Conservation (phyloP, 768 basidiomycete species). For the Boletus barrowsii region DNA sequence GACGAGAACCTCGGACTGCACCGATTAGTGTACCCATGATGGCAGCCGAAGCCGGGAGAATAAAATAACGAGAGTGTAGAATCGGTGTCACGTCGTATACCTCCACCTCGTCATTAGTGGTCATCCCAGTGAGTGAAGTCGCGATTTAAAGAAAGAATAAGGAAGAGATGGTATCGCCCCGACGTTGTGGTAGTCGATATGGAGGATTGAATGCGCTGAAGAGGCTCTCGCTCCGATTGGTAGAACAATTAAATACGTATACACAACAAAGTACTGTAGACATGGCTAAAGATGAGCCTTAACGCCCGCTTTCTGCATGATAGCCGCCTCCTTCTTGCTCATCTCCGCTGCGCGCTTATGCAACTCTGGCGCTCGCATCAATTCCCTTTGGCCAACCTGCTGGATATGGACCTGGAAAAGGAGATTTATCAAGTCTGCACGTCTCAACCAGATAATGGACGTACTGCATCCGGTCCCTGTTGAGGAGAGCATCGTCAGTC, state of each 20-base stretch:
- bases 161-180: neutral
- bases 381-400: slow-evolving; percentile 88
- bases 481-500: slow-evolving; percentile 6
- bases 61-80: slow-evolving; percentile 48
- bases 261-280: too few species aligned
- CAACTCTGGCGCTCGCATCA: slow-evolving; percentile 70
- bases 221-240: too few species aligned
- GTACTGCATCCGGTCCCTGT: slow-evolving; percentile 77
- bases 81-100: slow-evolving; percentile 32
- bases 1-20: slow-evolving; percentile 67
- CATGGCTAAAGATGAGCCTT: slow-evolving; percentile 50
- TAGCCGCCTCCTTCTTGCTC: slow-evolving; percentile 56
- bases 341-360: slow-evolving; percentile 50
- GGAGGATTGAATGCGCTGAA: too few species aligned
- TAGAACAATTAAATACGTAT: too few species aligned
- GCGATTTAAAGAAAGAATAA: neutral
- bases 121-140: slow-evolving; percentile 14
- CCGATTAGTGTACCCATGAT: slow-evolving; percentile 66
- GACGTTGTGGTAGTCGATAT: neutral
- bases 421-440: neutral
- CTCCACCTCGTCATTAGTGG: slow-evolving; percentile 6
- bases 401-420: slow-evolving; percentile 80
- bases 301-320: slow-evolving; percentile 59
- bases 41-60: slow-evolving; percentile 60
- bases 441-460: slow-evolving; percentile 18